Base-by-base conservation (phyloP, 495 filamentous ascomycete genomes). In the Lineolata rhizophorae region DNA sequence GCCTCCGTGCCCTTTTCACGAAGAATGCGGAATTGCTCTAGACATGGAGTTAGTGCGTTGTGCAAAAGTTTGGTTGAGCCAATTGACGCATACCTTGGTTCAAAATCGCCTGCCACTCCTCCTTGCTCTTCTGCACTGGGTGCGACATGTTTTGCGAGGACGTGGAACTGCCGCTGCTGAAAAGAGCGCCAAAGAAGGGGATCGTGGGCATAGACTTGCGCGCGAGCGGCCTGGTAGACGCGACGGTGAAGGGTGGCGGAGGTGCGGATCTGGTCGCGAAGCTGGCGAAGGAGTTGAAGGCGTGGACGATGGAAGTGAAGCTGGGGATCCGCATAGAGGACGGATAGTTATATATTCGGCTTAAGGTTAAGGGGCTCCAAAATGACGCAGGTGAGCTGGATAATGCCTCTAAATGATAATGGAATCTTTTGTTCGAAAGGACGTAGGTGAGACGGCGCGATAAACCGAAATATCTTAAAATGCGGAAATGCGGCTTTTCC, bases 11-110 rank as follows among this genome's bases (percentile, higher is more conserved):
- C 85, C 51, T 93, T 79, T 51, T 85, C 52, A 44, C 87, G 72
- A 37, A 97, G 68, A 46, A 94, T 61, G 37, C 79, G 74, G 64
- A 94, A 97, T 67, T 95, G 84, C 37, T 91, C 87, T 87, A 41
- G 29, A 3, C 27, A 15, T 5, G 24, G 9, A 10, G 5, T 31
- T 19, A 35, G 9, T 5, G 9, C 27, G 36, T 9, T 16, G 9
- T 34, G 10, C 18, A 24, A 13, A 25, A 20, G 32, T 18, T 18
- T 22, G 14, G 8, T 20, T 14, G 30, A 24, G 27, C 15, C 20
- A 20, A 11, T 6, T 30, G n/a, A 29, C 3, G 41, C 45, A 29
- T 53, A 84, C 81, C 80, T 42, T 65, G 72, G 38, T 49, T 76
- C 19, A 97, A 55, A 20, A 90, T 64, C 8, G 85, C 75, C 38